Percentiles rank a stretch among this genome's conserved stretches.
Conservation (phyloP, 192 early-diverging fungal genomes). For the Geosiphon pyriformis region DNA sequence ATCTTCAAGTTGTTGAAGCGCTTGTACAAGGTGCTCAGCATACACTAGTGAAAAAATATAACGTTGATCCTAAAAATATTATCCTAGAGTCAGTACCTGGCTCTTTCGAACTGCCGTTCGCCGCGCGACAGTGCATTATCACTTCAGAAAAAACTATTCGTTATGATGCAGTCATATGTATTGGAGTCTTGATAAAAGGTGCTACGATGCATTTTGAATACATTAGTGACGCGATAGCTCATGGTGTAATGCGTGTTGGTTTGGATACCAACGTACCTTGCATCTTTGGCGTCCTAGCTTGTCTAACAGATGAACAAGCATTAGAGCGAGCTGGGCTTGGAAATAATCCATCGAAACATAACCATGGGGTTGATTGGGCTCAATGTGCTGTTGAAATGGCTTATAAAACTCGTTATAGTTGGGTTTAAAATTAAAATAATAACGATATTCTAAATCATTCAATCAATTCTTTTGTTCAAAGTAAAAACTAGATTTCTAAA, state of each 20-base stretch:
- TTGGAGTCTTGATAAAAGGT: constrained; percentile 99
- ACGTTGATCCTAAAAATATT: constrained; percentile 73
- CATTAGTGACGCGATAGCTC: constrained; percentile 89
- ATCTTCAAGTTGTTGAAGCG: constrained; percentile 74
- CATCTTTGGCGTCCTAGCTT: constrained; percentile 96
- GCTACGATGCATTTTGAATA: constrained; percentile 99
- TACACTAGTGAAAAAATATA: constrained; percentile 57
- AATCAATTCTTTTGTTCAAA: too few relatives aligned
- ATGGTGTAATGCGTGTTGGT: constrained; percentile 95
- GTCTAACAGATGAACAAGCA: constrained; percentile 91
- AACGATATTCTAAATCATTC: too few relatives aligned
- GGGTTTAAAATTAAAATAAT: too few relatives aligned
- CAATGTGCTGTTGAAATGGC: constrained; percentile 96
- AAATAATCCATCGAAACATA: constrained; percentile 67
- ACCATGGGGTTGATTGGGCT: constrained; percentile 97
- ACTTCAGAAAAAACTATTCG: neutral
- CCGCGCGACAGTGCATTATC: constrained; percentile 67
- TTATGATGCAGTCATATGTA: constrained; percentile 88
- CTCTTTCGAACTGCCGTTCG: constrained; percentile 92
- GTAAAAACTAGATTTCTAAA: too few relatives aligned
- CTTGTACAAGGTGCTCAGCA: constrained; percentile 69
- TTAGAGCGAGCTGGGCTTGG: constrained; percentile 72
- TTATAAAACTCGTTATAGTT: constrained; percentile 31
- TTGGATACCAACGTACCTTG: constrained; percentile 82
- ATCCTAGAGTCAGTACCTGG: constrained; percentile 78